Conservation (phyloP, 352 stramenopile genomes). For the Globisporangium rhizosaccharum region DNA sequence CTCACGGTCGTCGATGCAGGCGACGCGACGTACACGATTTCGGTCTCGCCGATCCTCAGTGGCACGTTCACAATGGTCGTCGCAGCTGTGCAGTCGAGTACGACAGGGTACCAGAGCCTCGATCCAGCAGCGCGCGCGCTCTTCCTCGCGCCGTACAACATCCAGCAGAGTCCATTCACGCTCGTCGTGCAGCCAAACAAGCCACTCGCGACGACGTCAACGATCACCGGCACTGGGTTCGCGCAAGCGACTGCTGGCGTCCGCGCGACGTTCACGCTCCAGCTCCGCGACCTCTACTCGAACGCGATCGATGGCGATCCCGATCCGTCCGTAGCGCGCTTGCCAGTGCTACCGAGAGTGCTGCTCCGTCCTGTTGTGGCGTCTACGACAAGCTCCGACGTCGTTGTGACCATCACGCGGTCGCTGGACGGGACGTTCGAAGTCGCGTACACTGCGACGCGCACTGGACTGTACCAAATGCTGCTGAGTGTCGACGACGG, state of each 20-base stretch:
- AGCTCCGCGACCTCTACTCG: conserved; percentile 32
- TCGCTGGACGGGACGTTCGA: conserved; percentile 12
- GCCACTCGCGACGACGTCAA: conserved; percentile 23
- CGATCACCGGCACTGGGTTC: conserved; percentile 27
- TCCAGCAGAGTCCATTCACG: conserved; percentile 38
- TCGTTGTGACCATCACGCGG: conserved; percentile 1
- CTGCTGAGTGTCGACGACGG: conserved; percentile 28
- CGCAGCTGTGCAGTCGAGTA: conserved; percentile 21
- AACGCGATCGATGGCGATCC: conserved; percentile 18
- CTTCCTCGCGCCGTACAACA: conserved; percentile 33
- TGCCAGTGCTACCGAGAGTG: neutral
- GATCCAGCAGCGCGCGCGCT: conserved; percentile 17
- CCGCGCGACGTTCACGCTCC: conserved; percentile 23
- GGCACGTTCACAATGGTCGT: conserved; percentile 39
- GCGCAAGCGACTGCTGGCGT: conserved; percentile 28
- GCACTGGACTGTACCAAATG: conserved; percentile 28
- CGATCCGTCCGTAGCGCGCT: conserved; percentile 3
- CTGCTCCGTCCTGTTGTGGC: conserved; percentile 5
- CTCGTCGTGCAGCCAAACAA: conserved; percentile 33
- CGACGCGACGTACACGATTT: conserved; percentile 40
- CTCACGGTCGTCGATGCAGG: conserved; percentile 22
- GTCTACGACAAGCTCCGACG: conserved; percentile 4
- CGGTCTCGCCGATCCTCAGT: conserved; percentile 25
- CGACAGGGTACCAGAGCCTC: conserved; percentile 14
- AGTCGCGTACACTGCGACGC: conserved; percentile 23